Base-by-base conservation (phyloP, 495 filamentous ascomycete species). In the Neurospora sp. region DNA sequence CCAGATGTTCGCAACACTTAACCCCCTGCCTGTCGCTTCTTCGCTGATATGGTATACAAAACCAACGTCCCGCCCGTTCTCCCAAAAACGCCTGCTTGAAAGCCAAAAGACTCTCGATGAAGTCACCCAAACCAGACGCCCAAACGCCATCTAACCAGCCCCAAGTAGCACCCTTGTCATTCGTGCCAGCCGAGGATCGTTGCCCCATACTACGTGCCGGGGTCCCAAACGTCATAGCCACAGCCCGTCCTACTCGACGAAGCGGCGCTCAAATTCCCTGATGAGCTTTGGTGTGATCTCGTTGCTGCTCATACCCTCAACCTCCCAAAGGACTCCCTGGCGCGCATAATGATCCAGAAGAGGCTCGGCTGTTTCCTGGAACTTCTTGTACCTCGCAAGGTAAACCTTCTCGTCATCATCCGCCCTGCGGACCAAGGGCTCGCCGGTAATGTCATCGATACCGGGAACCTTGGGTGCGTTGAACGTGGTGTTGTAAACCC, bases 401-500 rank as follows among this genome's bases (percentile, higher is more conserved):
- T 96, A 98, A 18, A 93, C 92, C 70, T 96, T 91, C 77, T 95
- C 89, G 76, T 89, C 90, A 80, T 99, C 96, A 78, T 99, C 96
- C 18, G 88, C 83, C 74, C 96, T 86, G 76, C 95, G 90, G 39
- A 92, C 93, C 74, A 99, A 84, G 35, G 88, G 83, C 81, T 99
- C 96, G 27, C 96, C 96, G 0, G 96, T 99, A 71, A 97, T 80
- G 80, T 99, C 96, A 82, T 99, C 96, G 79, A 86, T 88, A 27
- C 96, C 95, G 0, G 88, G 81, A 10, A 94, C 89, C 76, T 91
- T 91, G 4, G 96, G 96, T 8, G 90, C 83, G 77, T 98, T 93
- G 87, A 97, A 99, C 4, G 91, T 91, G 1, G 92, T 95, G 79
- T 98, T 99, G 84, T 99, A 99, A 4, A 97, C 89, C 16, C 96